Percentiles rank a stretch among this genome's conserved stretches.
phyloP scores from a whole-genome alignment of 768 basidiomycete genomes.

The Boletus rubropictus region DNA sequence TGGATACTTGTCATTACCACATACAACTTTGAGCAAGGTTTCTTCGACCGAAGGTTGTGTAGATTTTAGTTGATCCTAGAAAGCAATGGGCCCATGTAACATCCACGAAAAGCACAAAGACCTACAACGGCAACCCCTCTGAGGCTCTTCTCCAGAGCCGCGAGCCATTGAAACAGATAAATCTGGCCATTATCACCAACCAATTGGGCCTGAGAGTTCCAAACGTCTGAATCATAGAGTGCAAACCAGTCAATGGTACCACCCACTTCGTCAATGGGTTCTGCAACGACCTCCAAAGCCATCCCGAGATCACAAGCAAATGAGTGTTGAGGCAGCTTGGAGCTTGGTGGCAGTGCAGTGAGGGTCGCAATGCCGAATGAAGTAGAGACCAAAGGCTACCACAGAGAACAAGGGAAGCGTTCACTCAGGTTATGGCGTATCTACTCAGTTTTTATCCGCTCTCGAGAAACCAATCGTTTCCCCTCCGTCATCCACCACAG shows the following conservation, averaged over 20 bases:
- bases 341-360: background rate
- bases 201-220: conserved; percentile 50
- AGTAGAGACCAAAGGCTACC: background rate
- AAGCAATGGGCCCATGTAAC: conserved; percentile 1
- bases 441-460: conserved; percentile 21
- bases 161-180: conserved; percentile 81
- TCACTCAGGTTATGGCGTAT: background rate
- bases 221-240: conserved; percentile 9
- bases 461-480: conserved; percentile 16
- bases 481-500: conserved; percentile 30
- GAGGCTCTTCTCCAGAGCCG: conserved; percentile 55
- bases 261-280: conserved; percentile 31
- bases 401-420: background rate
- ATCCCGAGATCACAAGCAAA: conserved; percentile 12
- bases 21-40: conserved; percentile 60
- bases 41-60: conserved; percentile 58
- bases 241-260: background rate
- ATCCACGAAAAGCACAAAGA: background rate
- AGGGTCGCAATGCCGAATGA: no score
- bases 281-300: conserved; percentile 23
- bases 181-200: conserved; percentile 73
- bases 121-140: conserved; percentile 49
- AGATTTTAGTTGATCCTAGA: conserved; percentile 61
- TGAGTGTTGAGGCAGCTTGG: background rate
- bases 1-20: conserved; percentile 63